Evolutionary conservation across 1,284 basidiomycete genomes (phyloP).

Genomic region (Fereydounia khargensis): DNA sequence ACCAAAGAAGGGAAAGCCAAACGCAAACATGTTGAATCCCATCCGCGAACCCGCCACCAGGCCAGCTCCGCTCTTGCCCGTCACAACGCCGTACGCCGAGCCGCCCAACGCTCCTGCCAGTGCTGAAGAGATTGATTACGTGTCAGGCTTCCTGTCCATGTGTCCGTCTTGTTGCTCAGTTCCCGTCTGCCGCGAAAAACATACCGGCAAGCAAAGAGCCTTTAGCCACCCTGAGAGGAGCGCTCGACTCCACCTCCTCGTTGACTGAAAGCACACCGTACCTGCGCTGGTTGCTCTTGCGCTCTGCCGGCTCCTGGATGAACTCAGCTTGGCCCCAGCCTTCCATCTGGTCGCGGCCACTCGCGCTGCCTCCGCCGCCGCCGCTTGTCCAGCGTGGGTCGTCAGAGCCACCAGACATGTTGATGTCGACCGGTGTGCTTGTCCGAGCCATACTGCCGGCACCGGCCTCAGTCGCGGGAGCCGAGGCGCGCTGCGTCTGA

Average conservation of each 20-base stretch:
- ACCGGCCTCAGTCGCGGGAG: too few species aligned
- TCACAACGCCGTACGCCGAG: constrained; percentile 22
- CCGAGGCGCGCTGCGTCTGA: too few species aligned
- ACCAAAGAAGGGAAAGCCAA: constrained; percentile 32
- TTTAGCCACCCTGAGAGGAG: constrained; percentile 30
- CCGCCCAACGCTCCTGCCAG: constrained; percentile 18
- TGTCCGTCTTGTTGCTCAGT: too few species aligned
- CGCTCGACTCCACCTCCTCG: constrained; percentile 29
- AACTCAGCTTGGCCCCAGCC: constrained; percentile 28
- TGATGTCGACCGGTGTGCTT: constrained; percentile 3
- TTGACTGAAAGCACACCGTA: constrained; percentile 24
- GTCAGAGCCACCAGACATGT: constrained; percentile 12
- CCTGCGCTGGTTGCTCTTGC: neutral
- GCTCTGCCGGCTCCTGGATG: constrained; percentile 7
- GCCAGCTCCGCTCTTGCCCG: constrained; percentile 20
- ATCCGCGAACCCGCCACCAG: constrained; percentile 18
- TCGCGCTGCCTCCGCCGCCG: too few species aligned
- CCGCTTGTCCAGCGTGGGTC: constrained; percentile 34
- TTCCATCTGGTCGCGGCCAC: neutral
- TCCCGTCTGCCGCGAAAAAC: too few species aligned
- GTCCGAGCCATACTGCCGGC: too few species aligned
- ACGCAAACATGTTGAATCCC: constrained; percentile 22
- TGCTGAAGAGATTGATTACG: neutral
- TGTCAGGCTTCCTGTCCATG: too few species aligned
- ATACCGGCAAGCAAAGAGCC: constrained; percentile 21